These are phyloP conservation scores for Penicillium hesseltinei DNA, from an alignment of 2,329 filamentous ascomycete genomes.

Conservation along the genomic window DNA sequence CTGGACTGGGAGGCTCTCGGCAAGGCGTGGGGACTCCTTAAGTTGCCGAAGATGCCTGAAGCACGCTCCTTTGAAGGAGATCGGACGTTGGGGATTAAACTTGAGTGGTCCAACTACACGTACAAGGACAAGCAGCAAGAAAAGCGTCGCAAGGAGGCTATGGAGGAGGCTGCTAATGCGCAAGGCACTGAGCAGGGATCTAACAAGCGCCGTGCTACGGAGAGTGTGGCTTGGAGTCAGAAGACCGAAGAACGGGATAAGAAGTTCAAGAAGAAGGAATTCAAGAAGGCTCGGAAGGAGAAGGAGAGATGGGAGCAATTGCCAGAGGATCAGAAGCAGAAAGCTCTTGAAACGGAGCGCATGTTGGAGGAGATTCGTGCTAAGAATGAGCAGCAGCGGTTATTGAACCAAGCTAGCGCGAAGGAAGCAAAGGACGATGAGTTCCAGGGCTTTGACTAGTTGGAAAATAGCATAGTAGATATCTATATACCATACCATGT, in stretches of 20 bases:
- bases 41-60: slow-evolving; percentile 92
- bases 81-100: slow-evolving; percentile 54
- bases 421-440: slow-evolving; percentile 38
- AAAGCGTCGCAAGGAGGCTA: slow-evolving; percentile 58
- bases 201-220: slow-evolving; percentile 56
- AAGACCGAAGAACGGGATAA: slow-evolving; percentile 66
- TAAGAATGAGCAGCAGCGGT: slow-evolving; percentile 48
- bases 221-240: slow-evolving; percentile 69
- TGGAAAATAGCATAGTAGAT: neutral
- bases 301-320: slow-evolving; percentile 62
- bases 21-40: slow-evolving; percentile 79
- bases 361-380: slow-evolving; percentile 64
- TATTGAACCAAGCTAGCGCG: slow-evolving; percentile 17
- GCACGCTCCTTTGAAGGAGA: slow-evolving; percentile 71
- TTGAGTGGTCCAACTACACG: slow-evolving; percentile 64
- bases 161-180: slow-evolving; percentile 49
- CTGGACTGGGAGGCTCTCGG: slow-evolving; percentile 83
- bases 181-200: slow-evolving; percentile 33
- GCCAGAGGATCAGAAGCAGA: slow-evolving; percentile 67
- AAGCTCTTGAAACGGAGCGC: slow-evolving; percentile 61
- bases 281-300: slow-evolving; percentile 63
- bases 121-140: slow-evolving; percentile 74
- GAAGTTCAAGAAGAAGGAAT: slow-evolving; percentile 62
- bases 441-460: slow-evolving; percentile 59
- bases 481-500: neutral